Conservation (phyloP, 2,329 filamentous ascomycete species). For the Verticillium longisporum region DNA sequence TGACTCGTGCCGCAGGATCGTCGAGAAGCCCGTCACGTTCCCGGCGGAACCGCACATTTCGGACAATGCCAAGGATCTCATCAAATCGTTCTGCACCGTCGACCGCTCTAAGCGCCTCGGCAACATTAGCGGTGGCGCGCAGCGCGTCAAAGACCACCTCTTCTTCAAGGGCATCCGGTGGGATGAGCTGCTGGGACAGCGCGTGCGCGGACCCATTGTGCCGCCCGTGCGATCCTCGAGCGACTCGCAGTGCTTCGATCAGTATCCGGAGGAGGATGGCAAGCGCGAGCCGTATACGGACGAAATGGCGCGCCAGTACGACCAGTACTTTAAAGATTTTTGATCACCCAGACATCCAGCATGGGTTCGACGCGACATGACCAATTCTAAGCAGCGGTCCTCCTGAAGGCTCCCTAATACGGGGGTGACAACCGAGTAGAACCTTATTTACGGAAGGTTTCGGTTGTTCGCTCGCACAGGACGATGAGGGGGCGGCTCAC, state of each 20-base stretch:
- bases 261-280: conserved; percentile 71
- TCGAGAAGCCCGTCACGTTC: conserved; percentile 70
- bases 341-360: conserved; percentile 24
- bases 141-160: conserved; percentile 66
- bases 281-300: conserved; percentile 60
- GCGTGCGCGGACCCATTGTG: conserved; percentile 62
- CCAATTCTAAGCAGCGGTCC: too few relatives aligned
- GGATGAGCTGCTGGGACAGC: conserved; percentile 62
- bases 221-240: conserved; percentile 67
- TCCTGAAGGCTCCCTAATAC: too few relatives aligned
- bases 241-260: conserved; percentile 75
- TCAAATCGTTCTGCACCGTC: conserved; percentile 68
- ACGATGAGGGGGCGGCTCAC: too few relatives aligned
- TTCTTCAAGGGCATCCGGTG: conserved; percentile 71
- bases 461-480: too few relatives aligned
- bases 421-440: too few relatives aligned
- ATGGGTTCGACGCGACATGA: neutral
- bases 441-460: too few relatives aligned
- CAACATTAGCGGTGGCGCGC: conserved; percentile 69
- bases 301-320: conserved; percentile 63
- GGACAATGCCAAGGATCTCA: conserved; percentile 64
- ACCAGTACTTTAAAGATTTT: conserved; percentile 66
- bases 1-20: conserved; percentile 48
- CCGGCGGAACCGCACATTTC: conserved; percentile 61
- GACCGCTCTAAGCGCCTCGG: conserved; percentile 73